Percentiles rank a stretch among this genome's conserved stretches.
Conservation (phyloP, 768 basidiomycete species). For the Lactarius hengduanensis region DNA sequence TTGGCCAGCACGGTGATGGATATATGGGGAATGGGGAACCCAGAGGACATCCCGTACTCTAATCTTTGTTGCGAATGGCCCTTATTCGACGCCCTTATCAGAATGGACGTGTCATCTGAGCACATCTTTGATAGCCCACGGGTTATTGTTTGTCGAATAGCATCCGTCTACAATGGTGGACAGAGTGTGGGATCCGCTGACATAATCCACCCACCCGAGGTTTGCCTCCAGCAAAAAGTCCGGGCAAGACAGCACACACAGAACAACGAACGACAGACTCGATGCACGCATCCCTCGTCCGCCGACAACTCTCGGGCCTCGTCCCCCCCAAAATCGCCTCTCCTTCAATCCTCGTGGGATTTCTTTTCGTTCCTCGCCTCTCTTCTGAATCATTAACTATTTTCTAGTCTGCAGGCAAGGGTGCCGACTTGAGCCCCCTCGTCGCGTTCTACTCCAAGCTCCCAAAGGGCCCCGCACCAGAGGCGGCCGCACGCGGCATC, state of each 20-base stretch:
- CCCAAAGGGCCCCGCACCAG: constrained; percentile 79
- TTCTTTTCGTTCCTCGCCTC: background rate
- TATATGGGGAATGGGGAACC: background rate
- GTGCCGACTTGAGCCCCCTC: constrained; percentile 76
- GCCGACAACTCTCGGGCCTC: constrained; percentile 79
- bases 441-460: constrained; percentile 97
- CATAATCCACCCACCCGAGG: background rate
- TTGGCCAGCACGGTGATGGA: background rate
- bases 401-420: constrained; percentile 72
- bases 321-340: constrained; percentile 96
- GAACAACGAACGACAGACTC: background rate
- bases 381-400: background rate
- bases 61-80: background rate
- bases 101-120: background rate
- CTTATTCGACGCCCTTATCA: background rate
- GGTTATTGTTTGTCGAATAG: too few relatives aligned
- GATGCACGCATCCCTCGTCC: constrained; percentile 83
- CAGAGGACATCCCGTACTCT: background rate
- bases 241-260: background rate
- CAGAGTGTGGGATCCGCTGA: background rate
- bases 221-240: background rate
- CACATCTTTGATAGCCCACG: too few relatives aligned
- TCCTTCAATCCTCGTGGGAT: constrained; percentile 78
- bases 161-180: background rate
- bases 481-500: constrained; percentile 58